Conservation (phyloP, 2,329 filamentous ascomycete species). For the Rutstroemia sp. region DNA sequence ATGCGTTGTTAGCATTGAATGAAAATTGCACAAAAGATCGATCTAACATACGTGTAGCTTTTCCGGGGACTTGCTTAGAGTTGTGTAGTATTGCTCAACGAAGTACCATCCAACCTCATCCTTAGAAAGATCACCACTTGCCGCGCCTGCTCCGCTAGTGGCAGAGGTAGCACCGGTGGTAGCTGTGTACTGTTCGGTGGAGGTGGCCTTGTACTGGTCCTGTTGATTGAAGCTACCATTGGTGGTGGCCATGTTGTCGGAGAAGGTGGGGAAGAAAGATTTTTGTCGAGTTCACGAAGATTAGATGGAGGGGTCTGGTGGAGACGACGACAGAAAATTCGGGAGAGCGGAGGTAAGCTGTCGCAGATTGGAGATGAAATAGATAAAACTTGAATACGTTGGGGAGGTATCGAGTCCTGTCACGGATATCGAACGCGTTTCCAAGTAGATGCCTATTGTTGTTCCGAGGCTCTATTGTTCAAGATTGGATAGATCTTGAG, state of each 20-base stretch:
- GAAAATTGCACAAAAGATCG: neutral
- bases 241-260: slow-evolving; percentile 22
- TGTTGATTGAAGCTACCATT: slow-evolving; percentile 31
- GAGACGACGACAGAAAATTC: neutral
- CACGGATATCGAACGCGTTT: slow-evolving; percentile 26
- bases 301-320: slow-evolving; percentile 9
- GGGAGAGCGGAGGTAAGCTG: slow-evolving; percentile 5
- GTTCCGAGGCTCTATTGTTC: neutral
- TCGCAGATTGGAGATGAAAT: slow-evolving; percentile 12
- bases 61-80: slow-evolving; percentile 86
- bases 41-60: slow-evolving; percentile 66
- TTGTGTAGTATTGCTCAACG: slow-evolving; percentile 98
- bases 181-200: slow-evolving; percentile 28
- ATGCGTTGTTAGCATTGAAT: slow-evolving; percentile 14
- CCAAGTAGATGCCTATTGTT: slow-evolving; percentile 10
- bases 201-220: slow-evolving; percentile 28
- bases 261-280: slow-evolving; percentile 15
- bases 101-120: slow-evolving; percentile 99
- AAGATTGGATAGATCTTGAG: neutral
- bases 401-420: slow-evolving; percentile 21
- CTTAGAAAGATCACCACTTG: slow-evolving; percentile 53
- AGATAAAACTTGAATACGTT: neutral
- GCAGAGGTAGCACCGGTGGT: slow-evolving; percentile 26
- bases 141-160: slow-evolving; percentile 29
- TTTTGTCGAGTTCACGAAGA: slow-evolving; percentile 19